Conservation (phyloP, 1,284 basidiomycete genomes). For the Calocybe gambosa region DNA sequence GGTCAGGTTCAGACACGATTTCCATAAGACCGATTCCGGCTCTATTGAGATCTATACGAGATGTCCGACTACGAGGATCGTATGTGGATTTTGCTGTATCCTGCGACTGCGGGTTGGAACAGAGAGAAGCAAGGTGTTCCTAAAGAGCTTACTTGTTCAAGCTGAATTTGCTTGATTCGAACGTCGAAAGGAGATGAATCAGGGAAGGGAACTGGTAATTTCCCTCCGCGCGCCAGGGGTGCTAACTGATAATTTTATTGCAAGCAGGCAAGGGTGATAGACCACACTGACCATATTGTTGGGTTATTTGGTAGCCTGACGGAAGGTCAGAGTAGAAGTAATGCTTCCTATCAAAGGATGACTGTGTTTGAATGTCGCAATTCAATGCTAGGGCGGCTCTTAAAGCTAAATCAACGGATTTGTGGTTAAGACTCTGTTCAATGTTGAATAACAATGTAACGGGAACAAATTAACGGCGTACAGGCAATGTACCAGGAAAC, state of each 20-base stretch:
- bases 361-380: slow-evolving; percentile 66
- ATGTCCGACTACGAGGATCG: slow-evolving; percentile 46
- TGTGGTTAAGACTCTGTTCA: slow-evolving; percentile 66
- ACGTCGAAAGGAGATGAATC: slow-evolving; percentile 43
- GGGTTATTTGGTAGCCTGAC: slow-evolving; percentile 94
- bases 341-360: slow-evolving; percentile 93
- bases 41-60: slow-evolving; percentile 85
- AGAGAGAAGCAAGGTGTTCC: not conserved
- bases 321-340: slow-evolving; percentile 98
- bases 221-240: slow-evolving; percentile 75
- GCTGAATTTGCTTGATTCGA: slow-evolving; percentile 89
- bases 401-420: slow-evolving; percentile 78
- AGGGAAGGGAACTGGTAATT: slow-evolving; percentile 49
- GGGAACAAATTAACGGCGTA: slow-evolving; percentile 29
- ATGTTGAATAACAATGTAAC: slow-evolving; percentile 5
- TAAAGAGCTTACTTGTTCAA: slow-evolving; percentile 75
- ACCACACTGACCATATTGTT: slow-evolving; percentile 65
- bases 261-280: slow-evolving; percentile 18
- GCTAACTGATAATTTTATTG: slow-evolving; percentile 31
- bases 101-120: slow-evolving; percentile 31
- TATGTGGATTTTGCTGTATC: slow-evolving; percentile 93
- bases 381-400: slow-evolving; percentile 80
- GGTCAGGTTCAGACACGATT: slow-evolving; percentile 93
- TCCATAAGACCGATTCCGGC: slow-evolving; percentile 91
- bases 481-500: slow-evolving; percentile 90